Base-by-base conservation (phyloP, 345 rosid species). In the Pistacia atlantica region DNA sequence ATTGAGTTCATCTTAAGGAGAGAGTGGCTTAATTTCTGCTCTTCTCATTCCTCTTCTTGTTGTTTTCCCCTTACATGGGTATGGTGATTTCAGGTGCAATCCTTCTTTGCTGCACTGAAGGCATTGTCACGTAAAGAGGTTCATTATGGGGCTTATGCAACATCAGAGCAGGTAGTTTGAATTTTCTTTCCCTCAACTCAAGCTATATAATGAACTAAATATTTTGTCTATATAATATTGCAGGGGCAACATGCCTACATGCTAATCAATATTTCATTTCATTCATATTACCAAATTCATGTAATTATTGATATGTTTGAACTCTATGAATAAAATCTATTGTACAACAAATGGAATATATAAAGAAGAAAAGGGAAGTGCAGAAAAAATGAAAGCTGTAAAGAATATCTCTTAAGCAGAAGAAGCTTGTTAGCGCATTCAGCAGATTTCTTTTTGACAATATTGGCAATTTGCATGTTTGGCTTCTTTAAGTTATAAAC, bases 111-210 rank as follows among this genome's bases (percentile, higher is more conserved):
- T 73, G 91, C 98, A 46, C 77, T 92, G 83, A 96, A 84, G 88
- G 97, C 99, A 18, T 81, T 96, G 77, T 93, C 97, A 3, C 97
- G 93, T 67, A 96, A 93, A 83, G 99, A 93, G 80, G 90, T 96
- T 75, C 96, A 96, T 76, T 96, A 96, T 69, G 99, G 99, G 74
- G 97, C 99, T 22, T 84, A 92, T 90, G 99, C 99, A 77, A 96
- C 99, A 63, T 71, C 92, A 10, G 99, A 96, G 85, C 98, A 96
- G 98, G 99, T 96, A 86, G 20, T 75, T 33, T 78, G 70, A 52
- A 73, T 68, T 65, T 63, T 73, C 60, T 67, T 45, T 11, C 73
- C 49, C 63, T 58, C 4, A 3, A 52, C 10, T 31, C 38, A 11
- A 66, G 63, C 65, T 37, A 28, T n/a, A 55, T 58, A 7, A 13